A percentile compares a stretch with the other conserved stretches of the same genome.
phyloP scores from a whole-genome alignment of 2,329 filamentous ascomycete genomes.

The Cordyceps sp. region DNA sequence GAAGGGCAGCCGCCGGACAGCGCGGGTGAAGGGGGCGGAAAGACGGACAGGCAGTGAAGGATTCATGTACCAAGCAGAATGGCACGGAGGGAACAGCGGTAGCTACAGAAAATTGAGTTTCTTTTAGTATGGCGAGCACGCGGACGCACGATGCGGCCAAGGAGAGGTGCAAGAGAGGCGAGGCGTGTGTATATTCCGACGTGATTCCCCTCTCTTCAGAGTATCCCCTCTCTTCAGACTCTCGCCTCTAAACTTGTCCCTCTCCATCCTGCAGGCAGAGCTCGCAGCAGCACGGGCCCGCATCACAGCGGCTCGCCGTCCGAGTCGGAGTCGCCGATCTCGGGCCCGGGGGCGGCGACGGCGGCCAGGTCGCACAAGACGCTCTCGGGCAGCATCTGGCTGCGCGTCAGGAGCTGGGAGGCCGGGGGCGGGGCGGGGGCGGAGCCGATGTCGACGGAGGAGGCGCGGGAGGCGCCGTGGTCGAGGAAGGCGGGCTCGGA shows the following conservation, averaged over 20 bases:
- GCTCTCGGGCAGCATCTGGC: conserved; percentile 35
- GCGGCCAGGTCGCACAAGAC: conserved; percentile 19
- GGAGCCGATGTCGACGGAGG: conserved; percentile 3
- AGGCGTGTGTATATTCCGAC: no score
- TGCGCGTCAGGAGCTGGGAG: conserved; percentile 32
- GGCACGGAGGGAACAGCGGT: neutral
- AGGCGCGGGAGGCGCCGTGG: conserved; percentile 6
- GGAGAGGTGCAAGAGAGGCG: neutral
- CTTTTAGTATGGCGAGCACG: neutral
- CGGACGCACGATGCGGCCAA: neutral
- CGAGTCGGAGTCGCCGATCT: conserved; percentile 22
- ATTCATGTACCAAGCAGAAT: neutral
- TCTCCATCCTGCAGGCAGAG: no score
- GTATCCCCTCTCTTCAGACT: no score
- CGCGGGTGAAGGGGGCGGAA: conserved; percentile 6
- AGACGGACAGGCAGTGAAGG: conserved; percentile 1
- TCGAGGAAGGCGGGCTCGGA: conserved; percentile 12
- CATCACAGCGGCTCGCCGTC: conserved; percentile 8
- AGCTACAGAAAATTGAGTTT: neutral
- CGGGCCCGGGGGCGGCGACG: conserved; percentile 9
- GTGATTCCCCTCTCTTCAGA: no score
- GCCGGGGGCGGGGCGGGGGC: conserved; percentile 12
- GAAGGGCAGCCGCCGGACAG: no score
- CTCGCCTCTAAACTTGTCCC: no score
- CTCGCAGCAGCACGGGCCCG: neutral